Percentiles rank a stretch among this genome's conserved stretches.
Evolutionary conservation across 2,329 filamentous ascomycete species (phyloP).

Genomic region (Pyricularia pennisetigena): DNA sequence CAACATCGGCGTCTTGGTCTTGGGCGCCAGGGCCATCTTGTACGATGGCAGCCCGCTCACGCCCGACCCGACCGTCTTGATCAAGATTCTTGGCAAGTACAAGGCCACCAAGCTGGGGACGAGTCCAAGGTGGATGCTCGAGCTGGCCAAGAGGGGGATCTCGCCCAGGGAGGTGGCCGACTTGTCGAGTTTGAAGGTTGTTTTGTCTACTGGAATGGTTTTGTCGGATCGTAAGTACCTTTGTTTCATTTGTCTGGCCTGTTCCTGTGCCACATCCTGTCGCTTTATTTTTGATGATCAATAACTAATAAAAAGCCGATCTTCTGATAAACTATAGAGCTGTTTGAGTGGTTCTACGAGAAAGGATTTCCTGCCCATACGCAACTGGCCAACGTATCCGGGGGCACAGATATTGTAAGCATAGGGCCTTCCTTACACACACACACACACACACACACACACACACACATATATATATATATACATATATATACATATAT

Average conservation of each 20-base stretch:
- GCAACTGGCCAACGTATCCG: conserved; percentile 65
- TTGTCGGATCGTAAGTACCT: conserved; percentile 44
- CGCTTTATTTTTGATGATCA: no score
- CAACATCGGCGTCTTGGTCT: conserved; percentile 46
- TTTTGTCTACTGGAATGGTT: conserved; percentile 74
- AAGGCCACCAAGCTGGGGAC: conserved; percentile 64
- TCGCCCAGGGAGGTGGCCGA: conserved; percentile 52
- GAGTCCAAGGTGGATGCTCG: conserved; percentile 67
- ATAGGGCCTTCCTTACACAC: no score
- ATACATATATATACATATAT: no score
- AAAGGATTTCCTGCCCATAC: conserved; percentile 55
- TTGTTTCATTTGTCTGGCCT: background rate
- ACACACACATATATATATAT: no score
- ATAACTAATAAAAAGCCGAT: background rate
- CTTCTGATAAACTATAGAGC: conserved; percentile 19
- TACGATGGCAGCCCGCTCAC: conserved; percentile 79
- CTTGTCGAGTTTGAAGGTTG: conserved; percentile 47
- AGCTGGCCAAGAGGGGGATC: conserved; percentile 56
- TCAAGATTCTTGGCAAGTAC: conserved; percentile 53
- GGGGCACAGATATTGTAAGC: conserved; percentile 65
- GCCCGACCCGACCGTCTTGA: conserved; percentile 54
- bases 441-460: no score
- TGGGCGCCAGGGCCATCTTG: conserved; percentile 54
- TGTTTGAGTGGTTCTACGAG: conserved; percentile 74
- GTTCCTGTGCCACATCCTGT: background rate